These are phyloP conservation scores for Fusarium coicis DNA, from an alignment of 2,329 filamentous ascomycete species.

Conservation along the genomic window DNA sequence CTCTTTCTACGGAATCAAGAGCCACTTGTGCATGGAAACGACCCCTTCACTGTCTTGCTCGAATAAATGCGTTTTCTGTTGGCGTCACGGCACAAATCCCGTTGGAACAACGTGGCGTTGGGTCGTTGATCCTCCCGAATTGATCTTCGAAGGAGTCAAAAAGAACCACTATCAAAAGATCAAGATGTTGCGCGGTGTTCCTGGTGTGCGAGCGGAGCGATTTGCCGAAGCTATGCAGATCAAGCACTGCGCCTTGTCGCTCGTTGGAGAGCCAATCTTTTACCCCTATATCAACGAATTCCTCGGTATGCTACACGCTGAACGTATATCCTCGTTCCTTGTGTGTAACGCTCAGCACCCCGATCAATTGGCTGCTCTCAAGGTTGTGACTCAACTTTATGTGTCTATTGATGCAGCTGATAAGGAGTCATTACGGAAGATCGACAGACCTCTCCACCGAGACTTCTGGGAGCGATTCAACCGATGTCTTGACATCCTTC, in stretches of 20 bases:
- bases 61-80: slow-evolving; percentile 99
- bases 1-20: slow-evolving; percentile 96
- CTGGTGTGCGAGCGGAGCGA: slow-evolving; percentile 89
- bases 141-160: slow-evolving; percentile 92
- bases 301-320: slow-evolving; percentile 80
- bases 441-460: slow-evolving; percentile 90
- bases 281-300: slow-evolving; percentile 98
- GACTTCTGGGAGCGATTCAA: slow-evolving; percentile 99
- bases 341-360: slow-evolving; percentile 98
- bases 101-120: slow-evolving; percentile 97
- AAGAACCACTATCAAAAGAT: slow-evolving; percentile 96
- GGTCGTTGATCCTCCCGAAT: slow-evolving; percentile 89
- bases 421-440: slow-evolving; percentile 84
- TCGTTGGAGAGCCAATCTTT: slow-evolving; percentile 98
- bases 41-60: slow-evolving; percentile 95
- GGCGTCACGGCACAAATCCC: slow-evolving; percentile 96
- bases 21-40: slow-evolving; percentile 98
- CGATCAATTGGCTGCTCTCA: slow-evolving; percentile 83
- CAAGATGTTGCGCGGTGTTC: slow-evolving; percentile 94
- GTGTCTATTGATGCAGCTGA: slow-evolving; percentile 96
- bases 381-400: slow-evolving; percentile 93
- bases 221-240: slow-evolving; percentile 95
- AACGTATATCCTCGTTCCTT: slow-evolving; percentile 91
- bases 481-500: slow-evolving; percentile 87
- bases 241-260: slow-evolving; percentile 87